A percentile compares a stretch with the other conserved stretches of the same genome.
phyloP scores from a whole-genome alignment of 2,329 filamentous ascomycete genomes.

The Alternaria viburni region DNA sequence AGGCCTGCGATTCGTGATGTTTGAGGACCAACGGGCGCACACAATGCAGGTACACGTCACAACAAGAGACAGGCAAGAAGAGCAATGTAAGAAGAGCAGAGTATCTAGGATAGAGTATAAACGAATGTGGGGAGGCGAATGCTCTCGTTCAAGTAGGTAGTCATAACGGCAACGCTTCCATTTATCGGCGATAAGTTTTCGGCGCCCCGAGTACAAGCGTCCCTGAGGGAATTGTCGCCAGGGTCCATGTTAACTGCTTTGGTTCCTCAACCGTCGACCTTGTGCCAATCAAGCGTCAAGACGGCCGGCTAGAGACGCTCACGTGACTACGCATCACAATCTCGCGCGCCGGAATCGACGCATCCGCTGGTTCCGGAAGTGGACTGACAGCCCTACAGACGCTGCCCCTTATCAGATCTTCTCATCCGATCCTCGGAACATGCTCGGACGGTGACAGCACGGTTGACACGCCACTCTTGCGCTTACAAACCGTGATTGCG shows the following conservation, averaged over 20 bases:
- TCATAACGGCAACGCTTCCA: conserved; percentile 5
- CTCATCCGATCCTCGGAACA: conserved; percentile 19
- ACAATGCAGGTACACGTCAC: conserved; percentile 1
- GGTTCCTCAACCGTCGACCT: neutral
- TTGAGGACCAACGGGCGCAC: neutral
- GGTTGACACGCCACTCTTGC: conserved; percentile 14
- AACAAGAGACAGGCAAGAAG: neutral
- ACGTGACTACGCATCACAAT: conserved; percentile 11
- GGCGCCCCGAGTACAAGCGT: conserved; percentile 6
- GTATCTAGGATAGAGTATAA: conserved; percentile 1
- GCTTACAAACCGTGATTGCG: neutral
- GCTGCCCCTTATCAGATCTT: conserved; percentile 19
- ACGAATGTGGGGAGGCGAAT: conserved; percentile 9
- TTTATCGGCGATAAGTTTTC: conserved; percentile 20
- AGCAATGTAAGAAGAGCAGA: neutral
- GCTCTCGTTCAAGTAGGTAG: conserved; percentile 9
- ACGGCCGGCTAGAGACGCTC: neutral
- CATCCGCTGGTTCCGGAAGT: conserved; percentile 11
- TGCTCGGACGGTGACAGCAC: conserved; percentile 10
- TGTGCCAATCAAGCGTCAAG: conserved; percentile 10
- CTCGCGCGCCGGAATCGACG: conserved; percentile 8
- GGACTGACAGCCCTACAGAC: conserved; percentile 19
- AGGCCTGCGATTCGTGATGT: conserved; percentile 27
- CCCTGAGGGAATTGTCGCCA: neutral
- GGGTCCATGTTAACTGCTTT: conserved; percentile 1